Percentiles rank a stretch among this genome's conserved stretches.
Evolutionary conservation across 352 stramenopile genomes (phyloP).

Genomic region (Peronosclerospora sorghi): DNA sequence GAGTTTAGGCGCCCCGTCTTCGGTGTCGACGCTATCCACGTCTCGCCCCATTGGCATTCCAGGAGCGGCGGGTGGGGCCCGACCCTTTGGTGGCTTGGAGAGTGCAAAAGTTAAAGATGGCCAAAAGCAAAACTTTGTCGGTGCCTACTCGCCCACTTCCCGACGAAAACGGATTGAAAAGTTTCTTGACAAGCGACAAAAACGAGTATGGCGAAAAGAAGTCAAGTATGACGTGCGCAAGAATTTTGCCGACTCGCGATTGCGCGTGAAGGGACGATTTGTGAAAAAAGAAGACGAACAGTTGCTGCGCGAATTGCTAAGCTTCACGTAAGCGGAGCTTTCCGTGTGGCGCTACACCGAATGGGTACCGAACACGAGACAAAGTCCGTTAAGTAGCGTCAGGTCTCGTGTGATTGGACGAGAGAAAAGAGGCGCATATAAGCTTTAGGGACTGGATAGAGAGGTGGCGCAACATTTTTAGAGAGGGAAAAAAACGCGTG

Average conservation of each 20-base stretch:
- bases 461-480: too few relatives aligned
- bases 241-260: constrained; percentile 95
- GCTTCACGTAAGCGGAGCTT: constrained; percentile 79
- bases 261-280: constrained; percentile 94
- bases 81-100: constrained; percentile 34
- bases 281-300: constrained; percentile 97
- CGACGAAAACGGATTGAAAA: constrained; percentile 88
- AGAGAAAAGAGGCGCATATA: too few relatives aligned
- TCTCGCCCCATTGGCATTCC: constrained; percentile 78
- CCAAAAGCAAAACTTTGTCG: constrained; percentile 83
- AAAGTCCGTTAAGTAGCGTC: too few relatives aligned
- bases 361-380: too few relatives aligned
- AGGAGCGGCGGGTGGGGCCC: constrained; percentile 24
- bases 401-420: too few relatives aligned
- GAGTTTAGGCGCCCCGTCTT: constrained; percentile 1
- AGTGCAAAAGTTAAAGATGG: constrained; percentile 36
- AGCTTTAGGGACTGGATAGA: too few relatives aligned
- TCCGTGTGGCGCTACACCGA: too few relatives aligned
- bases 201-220: constrained; percentile 90
- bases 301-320: constrained; percentile 72
- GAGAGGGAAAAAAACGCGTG: too few relatives aligned
- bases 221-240: constrained; percentile 98
- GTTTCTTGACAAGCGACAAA: constrained; percentile 93
- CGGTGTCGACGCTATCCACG: constrained; percentile 28
- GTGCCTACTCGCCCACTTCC: constrained; percentile 91